Evolutionary conservation across 192 early-diverging fungal genomes (phyloP).

Genomic region (Coemansia sp.): DNA sequence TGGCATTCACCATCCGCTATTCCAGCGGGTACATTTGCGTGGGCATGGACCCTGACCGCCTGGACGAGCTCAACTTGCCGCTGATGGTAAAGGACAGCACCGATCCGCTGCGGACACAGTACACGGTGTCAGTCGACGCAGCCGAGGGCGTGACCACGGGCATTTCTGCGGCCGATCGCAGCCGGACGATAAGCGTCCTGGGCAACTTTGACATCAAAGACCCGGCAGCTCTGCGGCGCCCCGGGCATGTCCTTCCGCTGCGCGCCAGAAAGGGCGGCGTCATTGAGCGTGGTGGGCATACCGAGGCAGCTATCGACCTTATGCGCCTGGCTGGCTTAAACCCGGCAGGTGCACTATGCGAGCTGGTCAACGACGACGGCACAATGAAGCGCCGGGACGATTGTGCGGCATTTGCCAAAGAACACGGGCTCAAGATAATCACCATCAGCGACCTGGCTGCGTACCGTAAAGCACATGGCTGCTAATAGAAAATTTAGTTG

Average conservation of each 20-base stretch:
- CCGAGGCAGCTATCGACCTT: slow-evolving; percentile 89
- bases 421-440: slow-evolving; percentile 81
- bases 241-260: slow-evolving; percentile 94
- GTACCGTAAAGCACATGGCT: slow-evolving; percentile 58
- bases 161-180: slow-evolving; percentile 90
- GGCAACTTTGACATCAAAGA: slow-evolving; percentile 66
- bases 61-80: slow-evolving; percentile 83
- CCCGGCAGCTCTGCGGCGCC: slow-evolving; percentile 74
- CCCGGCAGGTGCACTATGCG: slow-evolving; percentile 88
- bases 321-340: slow-evolving; percentile 76
- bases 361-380: slow-evolving; percentile 89
- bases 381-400: slow-evolving; percentile 94
- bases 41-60: slow-evolving; percentile 69
- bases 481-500: slow-evolving; percentile 1
- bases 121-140: slow-evolving; percentile 90
- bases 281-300: slow-evolving; percentile 87
- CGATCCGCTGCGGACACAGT: slow-evolving; percentile 90
- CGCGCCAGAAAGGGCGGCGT: slow-evolving; percentile 79
- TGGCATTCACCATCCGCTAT: slow-evolving; percentile 95
- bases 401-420: slow-evolving; percentile 77
- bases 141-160: slow-evolving; percentile 87
- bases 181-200: slow-evolving; percentile 72
- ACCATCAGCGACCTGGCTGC: slow-evolving; percentile 83
- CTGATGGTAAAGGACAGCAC: slow-evolving; percentile 94
- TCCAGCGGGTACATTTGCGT: slow-evolving; percentile 93